These are phyloP conservation scores for Phytomonas serpens DNA, from an alignment of 208 protist species.

Conservation along the genomic window DNA sequence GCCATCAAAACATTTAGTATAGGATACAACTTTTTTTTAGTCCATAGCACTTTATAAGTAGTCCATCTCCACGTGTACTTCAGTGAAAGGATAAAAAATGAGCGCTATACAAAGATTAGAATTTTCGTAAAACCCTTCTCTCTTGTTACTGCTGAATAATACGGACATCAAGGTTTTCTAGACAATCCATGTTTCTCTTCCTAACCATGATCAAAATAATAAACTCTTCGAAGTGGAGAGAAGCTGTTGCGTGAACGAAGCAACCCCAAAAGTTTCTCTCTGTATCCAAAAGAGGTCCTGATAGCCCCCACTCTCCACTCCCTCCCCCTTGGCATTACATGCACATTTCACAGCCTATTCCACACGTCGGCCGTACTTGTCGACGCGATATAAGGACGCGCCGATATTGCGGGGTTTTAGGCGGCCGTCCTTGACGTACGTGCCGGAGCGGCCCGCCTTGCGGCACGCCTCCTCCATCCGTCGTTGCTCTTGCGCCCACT, in stretches of 20 bases:
- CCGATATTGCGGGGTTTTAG: conserved; percentile 74
- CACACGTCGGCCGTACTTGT: conserved; percentile 83
- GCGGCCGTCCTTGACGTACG: conserved; percentile 52
- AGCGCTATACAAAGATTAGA: neutral
- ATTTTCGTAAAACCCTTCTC: neutral
- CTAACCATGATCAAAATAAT: conserved; percentile 1
- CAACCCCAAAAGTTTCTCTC: neutral
- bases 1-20: neutral
- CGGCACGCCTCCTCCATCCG: conserved; percentile 68
- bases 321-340: neutral
- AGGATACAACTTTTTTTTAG: no score
- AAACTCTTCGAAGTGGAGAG: conserved; percentile 8
- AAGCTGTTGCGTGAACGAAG: neutral
- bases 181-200: neutral
- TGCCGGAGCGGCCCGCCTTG: conserved; percentile 59
- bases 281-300: neutral
- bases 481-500: conserved; percentile 58
- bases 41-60: no score
- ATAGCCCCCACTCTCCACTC: neutral
- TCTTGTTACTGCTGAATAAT: no score
- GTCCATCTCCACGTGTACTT: no score
- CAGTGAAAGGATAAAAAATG: no score
- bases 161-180: neutral
- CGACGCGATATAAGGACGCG: conserved; percentile 58
- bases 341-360: conserved; percentile 19